Base-by-base conservation (phyloP, 148 eudicot genomes). In the Vaccinium myrtillus region DNA sequence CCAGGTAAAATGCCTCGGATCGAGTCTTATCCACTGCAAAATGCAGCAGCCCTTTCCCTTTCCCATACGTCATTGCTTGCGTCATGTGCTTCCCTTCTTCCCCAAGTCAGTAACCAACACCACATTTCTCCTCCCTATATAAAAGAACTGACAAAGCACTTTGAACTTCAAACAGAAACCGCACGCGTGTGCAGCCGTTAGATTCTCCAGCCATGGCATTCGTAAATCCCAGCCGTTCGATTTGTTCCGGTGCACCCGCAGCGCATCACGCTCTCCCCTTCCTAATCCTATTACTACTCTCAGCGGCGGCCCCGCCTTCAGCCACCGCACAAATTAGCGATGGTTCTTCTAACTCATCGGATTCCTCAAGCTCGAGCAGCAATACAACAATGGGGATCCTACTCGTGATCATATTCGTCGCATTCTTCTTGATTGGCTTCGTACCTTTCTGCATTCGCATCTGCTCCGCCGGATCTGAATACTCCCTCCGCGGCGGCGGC, bases 361-460 rank as follows among this genome's bases (percentile, higher is more conserved):
- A 36, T 12, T 23, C 36, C 49, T 14, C 83, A 6, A 43, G 13
- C 70, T 5, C 80, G 1, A 71, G 39, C 25, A 46, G 51, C 83
- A 67, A 46, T 76, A 77, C 89, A 5, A 67, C 89, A 15, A 25
- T 81, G 51, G 83, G 63, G 43, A 84, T 87, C 8, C 73, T 85
- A 32, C 11, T 86, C 13, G 87, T 78, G 13, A 84, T 89, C 48
- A 63, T 89, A 27, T 55, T 87, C 8, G 32, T 75, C 36, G 81
- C 84, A 10, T 85, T 90, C 82, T 85, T 86, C 86, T 79, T 89
- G 55, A 85, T 88, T 13, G 88, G 88, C 32, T 81, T 85, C 53
- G 74, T 87, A 19, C 48, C 88, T 21, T 27, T 89, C 75, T 91
- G 86, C 89, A 76, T 90, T 55, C 92, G 86, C 16, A 86, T 80